Conservation (phyloP, 768 basidiomycete species). For the Collybia sordida region DNA sequence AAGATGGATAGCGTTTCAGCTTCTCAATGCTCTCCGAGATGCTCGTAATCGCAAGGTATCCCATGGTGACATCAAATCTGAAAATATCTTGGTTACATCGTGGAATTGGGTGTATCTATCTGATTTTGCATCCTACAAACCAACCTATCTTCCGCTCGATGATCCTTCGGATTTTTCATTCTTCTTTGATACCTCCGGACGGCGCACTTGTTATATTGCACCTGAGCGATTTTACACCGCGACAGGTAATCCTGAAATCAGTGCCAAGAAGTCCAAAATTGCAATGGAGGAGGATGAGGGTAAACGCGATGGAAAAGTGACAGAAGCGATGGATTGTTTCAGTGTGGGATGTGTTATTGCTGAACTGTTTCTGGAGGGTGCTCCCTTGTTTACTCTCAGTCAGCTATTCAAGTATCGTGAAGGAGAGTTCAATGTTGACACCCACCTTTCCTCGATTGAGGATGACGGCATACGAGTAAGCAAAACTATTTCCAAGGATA, state of each 20-base stretch:
- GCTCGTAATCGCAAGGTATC: conserved; percentile 84
- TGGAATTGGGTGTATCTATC: conserved; percentile 96
- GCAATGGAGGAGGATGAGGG: conserved; percentile 56
- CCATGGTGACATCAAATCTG: conserved; percentile 97
- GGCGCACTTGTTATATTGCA: conserved; percentile 93
- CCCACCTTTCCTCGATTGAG: conserved; percentile 70
- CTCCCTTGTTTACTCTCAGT: conserved; percentile 89
- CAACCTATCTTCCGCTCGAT: conserved; percentile 91
- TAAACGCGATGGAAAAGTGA: conserved; percentile 77
- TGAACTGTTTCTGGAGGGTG: conserved; percentile 94
- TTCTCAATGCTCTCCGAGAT: conserved; percentile 82
- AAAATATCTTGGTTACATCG: conserved; percentile 94
- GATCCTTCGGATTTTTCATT: conserved; percentile 98
- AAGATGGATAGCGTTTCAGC: conserved; percentile 96
- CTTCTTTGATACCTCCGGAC: conserved; percentile 94
- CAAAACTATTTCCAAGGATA: conserved; percentile 1
- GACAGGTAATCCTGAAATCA: conserved; percentile 64
- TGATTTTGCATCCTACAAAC: conserved; percentile 96
- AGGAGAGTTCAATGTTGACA: conserved; percentile 77
- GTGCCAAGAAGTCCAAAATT: conserved; percentile 60
- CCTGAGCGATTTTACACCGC: conserved; percentile 94
- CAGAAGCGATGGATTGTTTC: conserved; percentile 97
- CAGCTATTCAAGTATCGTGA: conserved; percentile 94
- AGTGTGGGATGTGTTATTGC: conserved; percentile 93
- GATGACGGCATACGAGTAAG: conserved; percentile 83